A percentile compares a stretch with the other conserved stretches of the same genome.
These are phyloP conservation scores for Kluyveromyces sp. DNA, from an alignment of 1,139 yeast species.

Conservation along the genomic window DNA sequence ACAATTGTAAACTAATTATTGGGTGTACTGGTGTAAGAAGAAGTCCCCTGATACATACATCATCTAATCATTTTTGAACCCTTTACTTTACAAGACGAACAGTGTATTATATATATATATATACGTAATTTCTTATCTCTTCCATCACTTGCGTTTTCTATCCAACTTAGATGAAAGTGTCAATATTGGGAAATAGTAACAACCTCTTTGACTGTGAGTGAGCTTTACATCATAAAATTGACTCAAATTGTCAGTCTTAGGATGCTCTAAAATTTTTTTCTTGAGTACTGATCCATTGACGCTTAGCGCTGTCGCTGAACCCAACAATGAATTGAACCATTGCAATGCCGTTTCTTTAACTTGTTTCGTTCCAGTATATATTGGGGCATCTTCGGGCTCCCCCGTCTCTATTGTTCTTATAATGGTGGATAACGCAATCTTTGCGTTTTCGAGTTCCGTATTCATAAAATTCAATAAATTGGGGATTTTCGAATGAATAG, in stretches of 20 bases:
- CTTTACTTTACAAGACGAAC: background rate
- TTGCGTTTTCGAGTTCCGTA: conserved; percentile 15
- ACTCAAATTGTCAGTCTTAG: background rate
- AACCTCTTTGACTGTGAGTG: conserved; percentile 10
- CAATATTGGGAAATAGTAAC: conserved; percentile 20
- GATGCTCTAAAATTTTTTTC: conserved; percentile 6
- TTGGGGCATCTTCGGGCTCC: conserved; percentile 13
- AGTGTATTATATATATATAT: background rate
- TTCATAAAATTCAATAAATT: conserved; percentile 15
- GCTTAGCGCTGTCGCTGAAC: conserved; percentile 12
- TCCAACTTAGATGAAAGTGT: background rate
- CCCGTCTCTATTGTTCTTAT: conserved; percentile 16
- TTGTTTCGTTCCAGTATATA: conserved; percentile 23
- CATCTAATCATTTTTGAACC: no score
- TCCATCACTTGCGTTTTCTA: background rate
- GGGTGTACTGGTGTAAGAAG: no score
- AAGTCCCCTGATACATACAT: no score
- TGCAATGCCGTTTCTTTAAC: conserved; percentile 23
- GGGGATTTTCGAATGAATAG: conserved; percentile 13
- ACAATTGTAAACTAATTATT: no score
- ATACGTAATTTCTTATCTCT: background rate
- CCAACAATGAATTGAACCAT: conserved; percentile 23
- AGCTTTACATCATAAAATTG: conserved; percentile 11
- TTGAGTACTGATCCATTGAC: conserved; percentile 10
- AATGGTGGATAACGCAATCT: conserved; percentile 15